Conservation (phyloP, 257 asterid species). For the Solanum pimpinellifolium region DNA sequence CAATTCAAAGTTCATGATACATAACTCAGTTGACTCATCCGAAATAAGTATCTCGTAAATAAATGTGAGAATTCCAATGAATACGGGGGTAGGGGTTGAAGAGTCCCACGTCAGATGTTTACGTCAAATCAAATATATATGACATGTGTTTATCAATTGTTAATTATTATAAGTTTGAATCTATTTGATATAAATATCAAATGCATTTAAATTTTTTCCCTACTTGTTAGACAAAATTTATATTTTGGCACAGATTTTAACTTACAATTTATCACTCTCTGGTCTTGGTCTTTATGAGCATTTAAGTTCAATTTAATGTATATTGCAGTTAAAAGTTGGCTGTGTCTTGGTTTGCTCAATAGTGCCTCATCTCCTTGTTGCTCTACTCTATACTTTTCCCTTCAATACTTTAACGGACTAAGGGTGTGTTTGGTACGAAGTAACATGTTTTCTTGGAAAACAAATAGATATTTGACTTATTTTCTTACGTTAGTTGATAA, state of each 20-base stretch:
- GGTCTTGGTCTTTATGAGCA: background rate
- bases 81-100: background rate
- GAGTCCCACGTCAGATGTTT: background rate
- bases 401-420: background rate
- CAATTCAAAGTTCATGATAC: background rate
- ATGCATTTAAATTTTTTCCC: background rate
- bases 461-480: too few relatives aligned
- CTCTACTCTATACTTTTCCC: background rate
- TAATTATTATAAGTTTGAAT: background rate
- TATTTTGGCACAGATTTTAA: background rate
- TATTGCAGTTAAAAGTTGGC: constrained; percentile 4
- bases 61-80: background rate
- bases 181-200: background rate
- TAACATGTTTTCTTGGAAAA: too few relatives aligned
- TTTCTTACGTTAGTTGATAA: too few relatives aligned
- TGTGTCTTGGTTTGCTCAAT: constrained; percentile 60
- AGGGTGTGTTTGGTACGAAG: too few relatives aligned
- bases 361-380: constrained; percentile 24
- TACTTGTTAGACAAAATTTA: background rate
- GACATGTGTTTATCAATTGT: background rate
- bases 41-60: too few relatives aligned
- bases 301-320: constrained; percentile 14
- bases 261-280: background rate
- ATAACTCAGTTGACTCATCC: background rate
- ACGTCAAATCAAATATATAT: background rate